Evolutionary conservation across 192 early-diverging fungal genomes (phyloP), one percentile per base, ranked within the genome.

Genomic region (Gaertneriomyces semiglobifer): DNA sequence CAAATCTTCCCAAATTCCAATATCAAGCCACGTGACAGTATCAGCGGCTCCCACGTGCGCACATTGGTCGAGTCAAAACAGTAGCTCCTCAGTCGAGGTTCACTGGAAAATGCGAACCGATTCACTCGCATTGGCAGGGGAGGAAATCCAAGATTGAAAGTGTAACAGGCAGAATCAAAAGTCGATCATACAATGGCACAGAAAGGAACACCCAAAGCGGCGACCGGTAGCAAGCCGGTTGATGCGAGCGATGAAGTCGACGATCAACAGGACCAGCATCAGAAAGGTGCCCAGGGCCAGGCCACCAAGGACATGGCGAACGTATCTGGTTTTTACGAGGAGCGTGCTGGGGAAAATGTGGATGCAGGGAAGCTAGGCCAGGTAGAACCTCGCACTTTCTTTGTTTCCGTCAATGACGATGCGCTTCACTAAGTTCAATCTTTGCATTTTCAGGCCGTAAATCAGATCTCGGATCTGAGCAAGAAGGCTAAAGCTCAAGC

Each of bases 221-320:
- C 25, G 25, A 33, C 25, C 25, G 2, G 25, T 33, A 33, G 2
- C 25, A 33, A 33, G 25, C 25, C 25, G 25, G 25, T 33, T 33
- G 25, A 33, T 33, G 25, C 25, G 25, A 33, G 25, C 55, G 73
- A 81, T 40, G 46, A 76, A 7, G 70, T 66, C 16, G 78, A 82
- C 38, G 73, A 75, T 6, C 67, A 73, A 12, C 67, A 74, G 45
- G 79, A 74, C 25, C 68, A 81, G 40, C 58, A 74, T 54, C 62
- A 78, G 53, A 81, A 72, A 47, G 83, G 83, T 11, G 65, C 73
- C 46, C 72, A 71, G 45, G 83, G 72, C 12, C 73, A 79, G 60
- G 83, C 83, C 40, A 79, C 75, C 72, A 80, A 82, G 19, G 83
- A 82, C 20, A 84, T 84, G 83, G 69, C 79, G 66, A 74, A 78